Base-by-base conservation (phyloP, 768 basidiomycete genomes). In the Lactifluus rugatus region DNA sequence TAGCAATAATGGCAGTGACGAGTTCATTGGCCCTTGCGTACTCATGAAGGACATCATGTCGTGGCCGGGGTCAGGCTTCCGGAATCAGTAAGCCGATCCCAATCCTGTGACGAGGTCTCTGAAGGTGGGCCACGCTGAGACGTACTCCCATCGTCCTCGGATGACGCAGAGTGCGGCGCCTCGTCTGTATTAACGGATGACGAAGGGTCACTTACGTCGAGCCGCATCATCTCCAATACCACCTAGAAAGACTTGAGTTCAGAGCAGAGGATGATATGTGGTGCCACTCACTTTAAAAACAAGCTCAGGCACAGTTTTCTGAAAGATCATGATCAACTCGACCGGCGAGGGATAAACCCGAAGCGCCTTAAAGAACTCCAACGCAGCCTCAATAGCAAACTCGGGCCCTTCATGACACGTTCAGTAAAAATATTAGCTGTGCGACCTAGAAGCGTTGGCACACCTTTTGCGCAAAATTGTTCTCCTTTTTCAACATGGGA, bases 291-390 rank as follows among this genome's bases (percentile, higher is more conserved):
- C 86, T 75, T 90, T 87, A 75, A 92, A 91, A 49, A 93, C 76
- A 37, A 83, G 78, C 26, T 81, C 79, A 2, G 91, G 88, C 31
- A 95, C 83, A 34, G 92, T 93, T 73, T 88, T 87, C 73, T 97
- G 85, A 67, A 96, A 95, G 61, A 98, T 94, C 71, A 87, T 82
- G 66, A 99, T 87, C 65, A 98, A 82, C 71, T 98, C 96, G 32
- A 92, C 83, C 0, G 94, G 92, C 31, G 89, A 83, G 50, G 96
- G 96, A 74, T 99, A 99, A 36, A 96, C 93, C 54, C 87, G 79
- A 58, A 98, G 83, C 1, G 93, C 94, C 50, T 92, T 82, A 80
- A 85, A 99, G 81, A 98, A 98, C 42, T 84, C 81, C 68, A 90
- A 71, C 42, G 96, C 94, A 19, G 94, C 85, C 11, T 84, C 79